Evolutionary conservation across 2,329 filamentous ascomycete species (phyloP).

Genomic region (Alternaria triticina): DNA sequence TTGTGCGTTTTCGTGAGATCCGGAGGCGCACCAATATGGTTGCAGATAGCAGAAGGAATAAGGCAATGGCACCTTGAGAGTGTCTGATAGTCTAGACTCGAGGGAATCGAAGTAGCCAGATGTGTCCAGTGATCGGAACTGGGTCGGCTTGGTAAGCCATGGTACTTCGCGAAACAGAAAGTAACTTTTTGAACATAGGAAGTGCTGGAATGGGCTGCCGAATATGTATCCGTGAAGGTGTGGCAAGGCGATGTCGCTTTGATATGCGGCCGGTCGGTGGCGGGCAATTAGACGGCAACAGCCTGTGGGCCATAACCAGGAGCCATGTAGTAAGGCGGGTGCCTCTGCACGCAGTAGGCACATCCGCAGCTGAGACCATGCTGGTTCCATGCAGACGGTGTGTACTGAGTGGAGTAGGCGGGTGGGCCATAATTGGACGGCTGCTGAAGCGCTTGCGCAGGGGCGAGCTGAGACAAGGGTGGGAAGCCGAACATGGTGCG

Average conservation of each 20-base stretch:
- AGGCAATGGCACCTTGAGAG: constrained; percentile 24
- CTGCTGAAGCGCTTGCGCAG: constrained; percentile 53
- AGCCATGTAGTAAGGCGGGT: constrained; percentile 49
- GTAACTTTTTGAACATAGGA: constrained; percentile 44
- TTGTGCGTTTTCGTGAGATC: constrained; percentile 47
- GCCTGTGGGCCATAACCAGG: constrained; percentile 48
- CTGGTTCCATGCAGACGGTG: constrained; percentile 45
- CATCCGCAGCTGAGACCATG: constrained; percentile 48
- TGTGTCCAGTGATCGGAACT: constrained; percentile 24
- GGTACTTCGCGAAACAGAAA: constrained; percentile 26
- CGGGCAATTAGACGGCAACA: constrained; percentile 37
- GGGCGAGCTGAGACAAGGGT: constrained; percentile 43
- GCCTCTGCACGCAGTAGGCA: constrained; percentile 47
- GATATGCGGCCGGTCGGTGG: not conserved
- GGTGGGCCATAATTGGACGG: constrained; percentile 43
- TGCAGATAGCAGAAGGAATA: constrained; percentile 45
- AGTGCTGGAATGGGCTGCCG: constrained; percentile 37
- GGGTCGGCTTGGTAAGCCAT: constrained; percentile 19
- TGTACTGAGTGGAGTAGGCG: constrained; percentile 45
- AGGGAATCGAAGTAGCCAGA: constrained; percentile 24
- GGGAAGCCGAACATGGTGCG: constrained; percentile 52
- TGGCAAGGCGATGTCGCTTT: constrained; percentile 2
- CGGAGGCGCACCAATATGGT: constrained; percentile 42
- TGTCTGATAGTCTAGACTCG: constrained; percentile 27
- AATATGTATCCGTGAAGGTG: constrained; percentile 32